These are phyloP conservation scores for Volvariella volvacea DNA, from an alignment of 1,284 basidiomycete genomes.

Conservation along the genomic window DNA sequence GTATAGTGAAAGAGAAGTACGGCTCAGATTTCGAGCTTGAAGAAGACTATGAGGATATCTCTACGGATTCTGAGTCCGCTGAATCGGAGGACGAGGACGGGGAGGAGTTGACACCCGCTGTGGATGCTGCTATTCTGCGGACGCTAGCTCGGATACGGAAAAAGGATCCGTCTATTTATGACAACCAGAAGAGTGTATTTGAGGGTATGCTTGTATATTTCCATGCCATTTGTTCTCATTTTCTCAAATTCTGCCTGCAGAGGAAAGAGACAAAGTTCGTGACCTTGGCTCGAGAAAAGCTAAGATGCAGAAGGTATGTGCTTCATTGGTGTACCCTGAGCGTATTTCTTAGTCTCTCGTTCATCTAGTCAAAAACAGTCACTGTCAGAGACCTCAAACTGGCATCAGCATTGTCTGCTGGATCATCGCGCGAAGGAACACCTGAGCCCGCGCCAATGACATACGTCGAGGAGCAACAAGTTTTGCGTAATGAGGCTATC, in stretches of 20 bases:
- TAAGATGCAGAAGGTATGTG: slow-evolving; percentile 14
- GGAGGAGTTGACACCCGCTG: slow-evolving; percentile 88
- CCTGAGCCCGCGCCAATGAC: slow-evolving; percentile 49
- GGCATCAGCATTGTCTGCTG: slow-evolving; percentile 43
- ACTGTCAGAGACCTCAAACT: slow-evolving; percentile 56
- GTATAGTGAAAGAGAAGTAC: slow-evolving; percentile 79
- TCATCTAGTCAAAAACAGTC: slow-evolving; percentile 38
- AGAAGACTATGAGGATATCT: slow-evolving; percentile 38
- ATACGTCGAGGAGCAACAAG: slow-evolving; percentile 74
- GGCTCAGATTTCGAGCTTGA: slow-evolving; percentile 60
- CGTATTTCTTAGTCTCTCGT: slow-evolving; percentile 9
- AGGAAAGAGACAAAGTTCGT: slow-evolving; percentile 53
- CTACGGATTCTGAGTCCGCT: slow-evolving; percentile 67
- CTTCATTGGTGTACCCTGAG: neutral
- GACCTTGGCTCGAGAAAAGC: slow-evolving; percentile 16
- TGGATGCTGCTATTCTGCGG: slow-evolving; percentile 92
- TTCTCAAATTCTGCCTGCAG: too few relatives aligned
- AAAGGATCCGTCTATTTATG: slow-evolving; percentile 83
- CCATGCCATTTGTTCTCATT: slow-evolving; percentile 7
- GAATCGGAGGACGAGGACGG: slow-evolving; percentile 94
- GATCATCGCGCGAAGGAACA: slow-evolving; percentile 44
- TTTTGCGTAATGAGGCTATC: slow-evolving; percentile 78
- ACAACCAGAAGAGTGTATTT: slow-evolving; percentile 65
- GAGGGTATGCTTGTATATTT: slow-evolving; percentile 43
- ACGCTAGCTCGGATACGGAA: slow-evolving; percentile 84